Evolutionary conservation across 768 basidiomycete genomes (phyloP), one percentile per base, ranked within the genome.

Genomic region (Pulveroboletus sp.): DNA sequence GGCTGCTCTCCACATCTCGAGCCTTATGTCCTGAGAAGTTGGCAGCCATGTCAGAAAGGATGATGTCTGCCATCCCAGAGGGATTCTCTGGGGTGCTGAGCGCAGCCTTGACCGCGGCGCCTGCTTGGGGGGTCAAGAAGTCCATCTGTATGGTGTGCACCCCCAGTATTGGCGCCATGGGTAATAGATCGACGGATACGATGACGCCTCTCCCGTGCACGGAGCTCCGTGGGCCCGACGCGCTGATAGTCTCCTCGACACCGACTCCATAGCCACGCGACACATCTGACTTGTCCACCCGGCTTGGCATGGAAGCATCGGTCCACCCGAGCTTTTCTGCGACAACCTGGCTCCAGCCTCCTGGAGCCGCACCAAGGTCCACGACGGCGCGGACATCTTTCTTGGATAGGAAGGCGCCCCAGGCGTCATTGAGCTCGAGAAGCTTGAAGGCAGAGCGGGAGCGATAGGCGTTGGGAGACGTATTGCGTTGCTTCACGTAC

Each of bases 381-480:
- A 94, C 81, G 0, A 95, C 81, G 15, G 78, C 73, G 2, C 66
- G 73, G 5, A 86, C 79, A 47, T 85, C 75, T 24, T 69, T 65
- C 39, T 75, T 68, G 15, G 65, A 63, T 38, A 85, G 69, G 55
- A 91, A 81, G 2, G 70, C 52, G 10, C 75, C 75, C 66, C 74
- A 81, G 33, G 74, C 71, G 0, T 75, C 66, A 61, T 89, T 74
- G 43, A 98, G 78, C 58, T 93, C 88, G 51, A 93, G 67, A 14
- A 97, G 82, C 71, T 97, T 97, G 76, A 89, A 95, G 4, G 93
- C 92, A 11, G 92, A 87, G 41, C 95, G 83, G 0, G 94, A 85
- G 24, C 93, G 85, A 67, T 83, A 95, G 10, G 74, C 60, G 0
- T 65, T 62, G 8, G 76, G 68, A 24, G 71, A 62, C 0, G 72